Percentiles rank a stretch among this genome's conserved stretches.
phyloP scores from a whole-genome alignment of 2,329 filamentous ascomycete genomes.

The Xenoacremonium recifei region DNA sequence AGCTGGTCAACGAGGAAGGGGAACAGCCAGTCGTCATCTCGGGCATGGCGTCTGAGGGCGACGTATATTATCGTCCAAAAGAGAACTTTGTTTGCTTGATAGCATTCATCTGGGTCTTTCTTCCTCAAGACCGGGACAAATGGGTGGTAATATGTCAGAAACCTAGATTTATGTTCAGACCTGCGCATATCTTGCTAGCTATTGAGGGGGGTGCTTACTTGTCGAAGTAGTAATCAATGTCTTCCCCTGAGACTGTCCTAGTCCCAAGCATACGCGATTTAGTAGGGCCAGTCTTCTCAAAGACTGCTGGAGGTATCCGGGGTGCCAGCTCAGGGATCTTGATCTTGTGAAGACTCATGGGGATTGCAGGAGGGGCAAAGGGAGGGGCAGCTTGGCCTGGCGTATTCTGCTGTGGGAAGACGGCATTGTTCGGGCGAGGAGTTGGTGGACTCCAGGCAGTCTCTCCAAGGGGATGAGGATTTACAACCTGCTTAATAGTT shows the following conservation, averaged over 20 bases:
- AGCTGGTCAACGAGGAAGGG: slow-evolving; percentile 47
- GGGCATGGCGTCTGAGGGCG: slow-evolving; percentile 48
- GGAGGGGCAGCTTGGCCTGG: slow-evolving; percentile 8
- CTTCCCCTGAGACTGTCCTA: slow-evolving; percentile 48
- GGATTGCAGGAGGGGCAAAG: slow-evolving; percentile 4
- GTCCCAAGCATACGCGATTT: slow-evolving; percentile 46
- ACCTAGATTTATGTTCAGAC: slow-evolving; percentile 31
- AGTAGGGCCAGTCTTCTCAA: slow-evolving; percentile 26
- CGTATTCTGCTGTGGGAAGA: slow-evolving; percentile 18
- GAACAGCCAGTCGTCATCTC: slow-evolving; percentile 40
- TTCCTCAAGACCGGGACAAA: slow-evolving; percentile 51
- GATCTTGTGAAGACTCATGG: neutral
- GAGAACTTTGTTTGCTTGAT: slow-evolving; percentile 45
- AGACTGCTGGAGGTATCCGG: slow-evolving; percentile 2
- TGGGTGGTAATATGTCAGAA: slow-evolving; percentile 51
- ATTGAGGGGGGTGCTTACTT: slow-evolving; percentile 31
- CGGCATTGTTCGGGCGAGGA: slow-evolving; percentile 23
- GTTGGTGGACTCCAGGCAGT: slow-evolving; percentile 28
- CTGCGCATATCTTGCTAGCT: neutral
- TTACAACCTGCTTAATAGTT: slow-evolving; percentile 53
- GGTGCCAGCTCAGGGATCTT: slow-evolving; percentile 6
- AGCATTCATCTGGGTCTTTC: slow-evolving; percentile 50
- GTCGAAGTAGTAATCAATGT: slow-evolving; percentile 56
- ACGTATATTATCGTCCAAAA: slow-evolving; percentile 57
- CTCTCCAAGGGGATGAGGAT: slow-evolving; percentile 17